phyloP scores from a whole-genome alignment of 2,329 filamentous ascomycete species.

The Pseudogymnoascus sp. region DNA sequence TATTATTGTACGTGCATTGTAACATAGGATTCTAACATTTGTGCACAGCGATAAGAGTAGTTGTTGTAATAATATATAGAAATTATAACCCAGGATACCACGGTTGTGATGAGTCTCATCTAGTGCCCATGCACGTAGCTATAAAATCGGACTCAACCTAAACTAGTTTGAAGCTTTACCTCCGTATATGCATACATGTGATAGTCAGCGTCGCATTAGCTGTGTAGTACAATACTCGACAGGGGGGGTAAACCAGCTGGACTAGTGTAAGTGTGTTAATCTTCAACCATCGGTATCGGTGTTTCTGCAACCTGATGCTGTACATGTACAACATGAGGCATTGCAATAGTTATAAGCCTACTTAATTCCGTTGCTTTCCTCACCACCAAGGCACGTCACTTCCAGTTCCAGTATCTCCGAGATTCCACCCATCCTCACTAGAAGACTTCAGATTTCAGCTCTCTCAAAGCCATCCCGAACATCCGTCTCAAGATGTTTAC shows the following conservation, averaged over 20 bases:
- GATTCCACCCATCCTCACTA: neutral
- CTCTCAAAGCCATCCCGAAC: neutral
- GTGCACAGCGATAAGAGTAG: no score
- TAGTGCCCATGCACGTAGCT: no score
- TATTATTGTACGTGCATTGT: no score
- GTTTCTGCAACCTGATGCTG: neutral
- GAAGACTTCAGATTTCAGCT: neutral
- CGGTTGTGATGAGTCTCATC: no score
- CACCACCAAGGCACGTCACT: neutral
- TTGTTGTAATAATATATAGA: no score
- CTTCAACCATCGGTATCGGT: neutral
- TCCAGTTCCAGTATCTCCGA: neutral
- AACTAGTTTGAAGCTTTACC: no score
- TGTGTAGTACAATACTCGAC: neutral
- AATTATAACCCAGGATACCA: no score
- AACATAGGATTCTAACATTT: no score
- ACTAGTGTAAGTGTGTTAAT: neutral
- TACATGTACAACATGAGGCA: no score
- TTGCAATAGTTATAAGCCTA: neutral
- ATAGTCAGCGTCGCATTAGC: neutral
- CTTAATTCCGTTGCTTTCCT: neutral
- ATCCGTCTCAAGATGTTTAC: neutral
- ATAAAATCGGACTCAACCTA: no score
- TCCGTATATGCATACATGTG: neutral
- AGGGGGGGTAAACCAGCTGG: neutral